Evolutionary conservation across 768 basidiomycete species (phyloP).

Genomic region (Mycena vitilis): DNA sequence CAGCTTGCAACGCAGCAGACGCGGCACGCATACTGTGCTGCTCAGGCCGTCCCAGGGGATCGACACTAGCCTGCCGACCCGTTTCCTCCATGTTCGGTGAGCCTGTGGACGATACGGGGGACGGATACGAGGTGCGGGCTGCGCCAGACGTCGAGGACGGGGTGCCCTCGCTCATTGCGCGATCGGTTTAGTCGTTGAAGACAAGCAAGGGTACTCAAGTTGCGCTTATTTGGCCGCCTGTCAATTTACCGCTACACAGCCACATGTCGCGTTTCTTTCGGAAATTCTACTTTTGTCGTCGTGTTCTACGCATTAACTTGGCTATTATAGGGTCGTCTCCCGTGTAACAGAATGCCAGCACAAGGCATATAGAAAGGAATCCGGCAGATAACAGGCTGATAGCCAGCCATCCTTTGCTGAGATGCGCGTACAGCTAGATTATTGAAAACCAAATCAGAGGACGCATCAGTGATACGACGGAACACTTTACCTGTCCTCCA

Average conservation of each 20-base stretch:
- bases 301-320: constrained; percentile 33
- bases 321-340: constrained; percentile 57
- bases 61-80: constrained; percentile 15
- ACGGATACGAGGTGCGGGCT: constrained; percentile 41
- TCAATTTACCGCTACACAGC: no score
- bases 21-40: constrained; percentile 59
- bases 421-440: constrained; percentile 68
- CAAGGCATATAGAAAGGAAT: constrained; percentile 51
- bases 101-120: constrained; percentile 42
- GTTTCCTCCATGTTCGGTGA: constrained; percentile 32
- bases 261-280: neutral
- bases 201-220: no score
- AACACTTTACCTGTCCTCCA: constrained; percentile 67
- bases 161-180: constrained; percentile 38
- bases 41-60: constrained; percentile 29
- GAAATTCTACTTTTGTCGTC: neutral
- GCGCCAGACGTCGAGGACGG: constrained; percentile 11
- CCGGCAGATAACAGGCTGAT: constrained; percentile 62
- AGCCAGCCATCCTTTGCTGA: constrained; percentile 68
- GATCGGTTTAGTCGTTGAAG: no score
- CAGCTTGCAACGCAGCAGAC: constrained; percentile 65
- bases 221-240: no score
- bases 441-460: neutral
- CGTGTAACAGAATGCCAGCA: constrained; percentile 57
- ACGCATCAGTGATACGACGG: neutral